Evolutionary conservation across 768 basidiomycete genomes (phyloP), one percentile per base, ranked within the genome.

Genomic region (Tulasnella sp.): DNA sequence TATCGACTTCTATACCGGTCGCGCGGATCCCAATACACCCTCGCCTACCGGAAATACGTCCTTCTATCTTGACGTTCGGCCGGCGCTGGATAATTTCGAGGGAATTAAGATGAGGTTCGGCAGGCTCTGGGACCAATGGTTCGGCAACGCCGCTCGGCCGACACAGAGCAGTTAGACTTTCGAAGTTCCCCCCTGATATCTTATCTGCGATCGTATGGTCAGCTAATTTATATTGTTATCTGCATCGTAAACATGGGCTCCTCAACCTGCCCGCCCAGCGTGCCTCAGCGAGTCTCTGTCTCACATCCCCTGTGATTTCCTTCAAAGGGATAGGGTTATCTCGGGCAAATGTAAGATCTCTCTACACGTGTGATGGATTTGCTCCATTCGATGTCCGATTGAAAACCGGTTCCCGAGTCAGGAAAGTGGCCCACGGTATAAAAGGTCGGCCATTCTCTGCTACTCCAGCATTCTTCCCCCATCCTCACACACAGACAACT

Each of bases 1-100:
- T 81, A 98, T 99, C 84, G 98, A 99, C 87, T 99, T 99, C 86
- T 99, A 99, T 87, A 94, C 94, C 3, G 97, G 97, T 24, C 91
- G 91, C 46, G 48, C 69, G 54, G 87, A 85, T 72, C 84, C 87
- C 37, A 87, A 86, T 18, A 54, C 75, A 82, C 82, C 81, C 78
- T 83, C 90, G 16, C 83, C 88, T 1, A 85, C 88, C 34, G 88
- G 87, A 80, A 89, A 90, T 79, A 86, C 94, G 20, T 95, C 96
- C 0, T 99, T 99, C 86, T 97, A 92, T 86, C 90, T 99, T 37
- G 98, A 99, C 83, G 96, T 94, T 24, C 90, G 98, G 64, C 98
- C 98, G 1, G 97, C 98, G 11, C 85, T 99, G 74, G 97, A 99
- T 84, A 94, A 88, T 82, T 97, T 94, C 95, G 97, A 97, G 84